Evolutionary conservation across 306 rosid genomes (phyloP), one percentile per base, ranked within the genome.

Genomic region (Crataegus laevigata): DNA sequence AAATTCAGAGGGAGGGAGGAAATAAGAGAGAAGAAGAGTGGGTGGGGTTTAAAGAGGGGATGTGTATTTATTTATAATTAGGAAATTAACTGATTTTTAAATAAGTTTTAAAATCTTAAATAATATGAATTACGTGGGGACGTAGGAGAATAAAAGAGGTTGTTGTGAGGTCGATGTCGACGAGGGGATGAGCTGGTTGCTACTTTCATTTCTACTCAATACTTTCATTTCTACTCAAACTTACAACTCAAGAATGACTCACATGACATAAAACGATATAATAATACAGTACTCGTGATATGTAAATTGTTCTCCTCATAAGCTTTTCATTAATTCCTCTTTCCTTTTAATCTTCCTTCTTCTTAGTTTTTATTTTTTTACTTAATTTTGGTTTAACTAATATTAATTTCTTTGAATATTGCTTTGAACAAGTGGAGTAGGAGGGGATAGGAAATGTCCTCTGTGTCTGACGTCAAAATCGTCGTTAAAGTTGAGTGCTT

Each of bases 111-210:
- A 26, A 25, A 9, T 57, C 3, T 62, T 62, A n/a, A 18, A 29
- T 18, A 17, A 63, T 17, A 63, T 29, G 22, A 30, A 36, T 4
- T 0, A 61, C 0, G 32, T 24, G 52, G 10, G 25, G 14, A 4
- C 4, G 54, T 18, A 32, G 58, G 59, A 64, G 69, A 62, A 58
- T 50, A 69, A 36, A 66, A 52, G 74, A 64, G 91, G 86, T 89
- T 74, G 96, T 82, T 89, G 89, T 78, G 78, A 85, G 66, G 96
- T 92, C 94, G 4, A 75, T 61, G 80, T 88, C 91, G 24, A 21
- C 32, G 4, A 80, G 60, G 67, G 78, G 45, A 84, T 86, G 76
- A 90, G 96, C 93, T 93, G 96, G 92, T 84, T 66, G 61, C 96
- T 85, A 93, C 94, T 89, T 79, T 77, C 28, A 62, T 26, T 21